phyloP scores from a whole-genome alignment of 2,329 filamentous ascomycete genomes.

The Paecilomyces sp. region DNA sequence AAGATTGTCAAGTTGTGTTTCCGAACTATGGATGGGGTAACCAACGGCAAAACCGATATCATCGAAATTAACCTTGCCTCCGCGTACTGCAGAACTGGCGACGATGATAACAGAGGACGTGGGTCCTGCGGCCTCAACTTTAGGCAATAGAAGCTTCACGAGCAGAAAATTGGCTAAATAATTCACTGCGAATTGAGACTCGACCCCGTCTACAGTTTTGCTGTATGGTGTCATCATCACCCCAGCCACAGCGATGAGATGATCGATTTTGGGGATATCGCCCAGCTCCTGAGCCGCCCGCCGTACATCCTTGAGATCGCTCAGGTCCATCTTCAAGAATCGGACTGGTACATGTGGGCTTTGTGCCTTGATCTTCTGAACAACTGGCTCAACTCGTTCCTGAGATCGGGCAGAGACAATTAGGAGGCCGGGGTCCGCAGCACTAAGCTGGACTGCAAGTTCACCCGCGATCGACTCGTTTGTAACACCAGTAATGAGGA shows the following conservation, averaged over 20 bases:
- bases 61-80: slow-evolving; percentile 35
- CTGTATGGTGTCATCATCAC: slow-evolving; percentile 14
- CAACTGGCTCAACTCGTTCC: slow-evolving; percentile 10
- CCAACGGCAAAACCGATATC: slow-evolving; percentile 30
- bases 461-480: slow-evolving; percentile 16
- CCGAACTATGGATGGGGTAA: not conserved
- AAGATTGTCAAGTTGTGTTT: not conserved
- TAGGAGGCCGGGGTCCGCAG: slow-evolving; percentile 12
- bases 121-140: slow-evolving; percentile 32
- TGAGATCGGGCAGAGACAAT: slow-evolving; percentile 14
- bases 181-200: slow-evolving; percentile 41
- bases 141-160: slow-evolving; percentile 40
- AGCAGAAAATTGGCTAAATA: slow-evolving; percentile 45
- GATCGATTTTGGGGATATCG: slow-evolving; percentile 13
- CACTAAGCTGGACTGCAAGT: slow-evolving; percentile 13
- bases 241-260: slow-evolving; percentile 11
- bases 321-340: slow-evolving; percentile 15
- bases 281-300: slow-evolving; percentile 6
- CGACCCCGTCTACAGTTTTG: slow-evolving; percentile 10
- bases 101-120: slow-evolving; percentile 30
- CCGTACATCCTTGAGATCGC: slow-evolving; percentile 8
- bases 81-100: slow-evolving; percentile 11
- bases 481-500: slow-evolving; percentile 17
- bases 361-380: slow-evolving; percentile 9
- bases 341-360: slow-evolving; percentile 10